Evolutionary conservation across 306 rosid species (phyloP).

Genomic region (Cucumis melo): DNA sequence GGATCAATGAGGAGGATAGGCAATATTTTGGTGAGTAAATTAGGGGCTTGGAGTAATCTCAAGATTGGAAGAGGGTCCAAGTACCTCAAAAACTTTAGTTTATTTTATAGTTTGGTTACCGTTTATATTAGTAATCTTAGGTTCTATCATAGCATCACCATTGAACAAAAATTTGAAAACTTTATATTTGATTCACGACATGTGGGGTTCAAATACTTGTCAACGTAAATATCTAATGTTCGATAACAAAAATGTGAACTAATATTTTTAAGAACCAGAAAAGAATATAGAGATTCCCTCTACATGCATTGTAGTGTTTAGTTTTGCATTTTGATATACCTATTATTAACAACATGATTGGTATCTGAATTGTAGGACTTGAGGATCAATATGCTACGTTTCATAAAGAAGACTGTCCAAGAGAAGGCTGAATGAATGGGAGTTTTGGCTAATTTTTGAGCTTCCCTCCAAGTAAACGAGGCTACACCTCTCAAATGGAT

Average conservation of each 20-base stretch:
- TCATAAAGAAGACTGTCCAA: not conserved
- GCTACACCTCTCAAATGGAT: not conserved
- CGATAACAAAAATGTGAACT: not conserved
- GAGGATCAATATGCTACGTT: not conserved
- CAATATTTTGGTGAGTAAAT: too few species aligned
- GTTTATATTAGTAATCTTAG: too few species aligned
- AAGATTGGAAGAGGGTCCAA: too few species aligned
- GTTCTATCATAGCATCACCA: too few species aligned
- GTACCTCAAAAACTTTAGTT: too few species aligned
- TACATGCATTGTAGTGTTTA: not conserved
- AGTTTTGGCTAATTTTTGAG: not conserved
- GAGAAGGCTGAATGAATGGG: not conserved
- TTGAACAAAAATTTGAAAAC: not conserved
- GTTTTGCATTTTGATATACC: not conserved
- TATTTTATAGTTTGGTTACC: too few species aligned
- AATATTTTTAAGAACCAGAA: not conserved
- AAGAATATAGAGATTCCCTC: not conserved
- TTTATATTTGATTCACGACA: not conserved
- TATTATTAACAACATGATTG: not conserved
- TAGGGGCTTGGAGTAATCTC: too few species aligned
- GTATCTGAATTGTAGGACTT: not conserved
- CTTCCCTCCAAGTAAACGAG: not conserved
- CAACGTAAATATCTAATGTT: not conserved
- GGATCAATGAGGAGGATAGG: too few species aligned
- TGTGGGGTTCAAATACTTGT: not conserved